Evolutionary conservation across 2,329 filamentous ascomycete genomes (phyloP).

Genomic region (Colletotrichum truncatum): DNA sequence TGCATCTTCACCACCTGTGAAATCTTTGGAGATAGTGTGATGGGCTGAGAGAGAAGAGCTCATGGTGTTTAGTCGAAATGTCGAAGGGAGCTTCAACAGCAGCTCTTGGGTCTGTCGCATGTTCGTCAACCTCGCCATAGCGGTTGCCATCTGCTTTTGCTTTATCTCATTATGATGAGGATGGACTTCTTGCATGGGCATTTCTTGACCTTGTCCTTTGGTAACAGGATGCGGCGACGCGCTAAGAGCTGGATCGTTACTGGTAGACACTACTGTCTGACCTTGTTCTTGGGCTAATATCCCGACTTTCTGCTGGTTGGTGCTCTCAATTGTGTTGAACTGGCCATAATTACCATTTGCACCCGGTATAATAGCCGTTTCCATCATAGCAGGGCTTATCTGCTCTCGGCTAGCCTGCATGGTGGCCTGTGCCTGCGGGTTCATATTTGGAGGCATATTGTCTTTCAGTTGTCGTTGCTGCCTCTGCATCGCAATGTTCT

Average conservation of each 20-base stretch:
- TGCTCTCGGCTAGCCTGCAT: slow-evolving; percentile 47
- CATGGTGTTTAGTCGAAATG: too few species aligned
- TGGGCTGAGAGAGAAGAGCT: too few species aligned
- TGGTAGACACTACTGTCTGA: slow-evolving; percentile 67
- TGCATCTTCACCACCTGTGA: too few species aligned
- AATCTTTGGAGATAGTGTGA: too few species aligned
- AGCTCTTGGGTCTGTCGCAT: slow-evolving; percentile 24
- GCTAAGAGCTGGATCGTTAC: slow-evolving; percentile 54
- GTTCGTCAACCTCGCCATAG: slow-evolving; percentile 26
- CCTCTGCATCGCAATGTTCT: slow-evolving; percentile 14
- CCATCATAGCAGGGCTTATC: slow-evolving; percentile 47
- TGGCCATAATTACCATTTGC: slow-evolving; percentile 51
- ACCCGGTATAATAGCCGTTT: slow-evolving; percentile 38
- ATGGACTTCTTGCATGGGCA: slow-evolving; percentile 38
- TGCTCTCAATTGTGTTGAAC: slow-evolving; percentile 59
- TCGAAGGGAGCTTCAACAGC: too few species aligned
- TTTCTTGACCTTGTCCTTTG: slow-evolving; percentile 46
- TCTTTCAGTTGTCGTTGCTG: slow-evolving; percentile 36
- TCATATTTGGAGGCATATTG: slow-evolving; percentile 44
- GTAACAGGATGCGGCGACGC: slow-evolving; percentile 58
- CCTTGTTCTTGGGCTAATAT: slow-evolving; percentile 64
- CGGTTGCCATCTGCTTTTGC: slow-evolving; percentile 26
- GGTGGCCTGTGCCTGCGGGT: slow-evolving; percentile 45
- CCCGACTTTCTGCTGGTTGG: slow-evolving; percentile 66
- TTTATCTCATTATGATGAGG: slow-evolving; percentile 30